Evolutionary conservation across 176 grass and related monocot genomes (phyloP), one percentile per base, ranked within the genome.

Genomic region (Guadua angustifolia): DNA sequence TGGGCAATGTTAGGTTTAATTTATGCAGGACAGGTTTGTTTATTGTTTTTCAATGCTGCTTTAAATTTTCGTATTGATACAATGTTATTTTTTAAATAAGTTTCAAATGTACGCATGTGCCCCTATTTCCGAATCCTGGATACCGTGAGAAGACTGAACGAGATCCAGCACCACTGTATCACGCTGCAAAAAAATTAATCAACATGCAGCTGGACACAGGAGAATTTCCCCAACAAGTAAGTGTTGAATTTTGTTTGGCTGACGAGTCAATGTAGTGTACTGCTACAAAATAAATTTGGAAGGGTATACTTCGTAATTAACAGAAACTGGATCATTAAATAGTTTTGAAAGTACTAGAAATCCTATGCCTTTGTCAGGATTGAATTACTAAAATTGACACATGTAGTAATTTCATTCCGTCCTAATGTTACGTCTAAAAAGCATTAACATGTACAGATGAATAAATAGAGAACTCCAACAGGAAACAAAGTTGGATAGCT

Each of bases 1-100:
- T 92, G 84, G 90, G 90, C 79, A 51, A 87, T 92, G 87, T 82
- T 92, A 64, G 63, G 84, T 65, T 62, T 92, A 64, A 89, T 89
- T 75, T 80, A 66, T 66, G 68, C 84, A 52, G 90, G 87, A 5
- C 90, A 92, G 84, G 90, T 84, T 8, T 44, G 78, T n/a, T 70
- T 70, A 9, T 79, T 38, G 16, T 9, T 36, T 44, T 89, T 40
- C 5, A 60, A 60, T 68, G 22, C 18, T 16, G 1, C 14, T 5
- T 42, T 74, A 0, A 46, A 21, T 61, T 9, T 17, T 8, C 9
- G 12, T 12, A 32, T 16, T 46, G n/a, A 15, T 50, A 26, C 16
- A 0, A 15, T n/a, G 6, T 22, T 22, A 7, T 50, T 65, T 32
- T 42, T 40, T 0, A 0, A 2, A 72, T 2, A 2, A 18, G 10